Base-by-base conservation (phyloP, 345 rosid genomes). In the Jatropha curcas region DNA sequence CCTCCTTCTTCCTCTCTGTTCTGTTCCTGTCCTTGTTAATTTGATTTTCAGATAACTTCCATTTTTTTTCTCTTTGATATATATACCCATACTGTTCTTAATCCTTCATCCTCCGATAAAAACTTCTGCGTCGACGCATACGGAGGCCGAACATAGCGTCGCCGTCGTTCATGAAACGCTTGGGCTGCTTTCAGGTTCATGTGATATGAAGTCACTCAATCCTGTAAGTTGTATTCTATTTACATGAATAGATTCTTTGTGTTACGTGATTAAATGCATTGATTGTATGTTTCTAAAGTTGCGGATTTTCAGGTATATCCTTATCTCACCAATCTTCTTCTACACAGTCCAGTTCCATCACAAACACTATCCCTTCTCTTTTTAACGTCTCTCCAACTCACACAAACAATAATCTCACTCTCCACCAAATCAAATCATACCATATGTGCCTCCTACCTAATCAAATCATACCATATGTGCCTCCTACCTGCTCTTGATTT, bases 151-250 rank as follows among this genome's bases (percentile, higher is more conserved):
- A 64, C 11, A 13, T n/a, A 30, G 43, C 52, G 52, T 16, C 33
- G 60, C 14, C 60, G 71, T n/a, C 46, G 20, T 66, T 19, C 34
- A 4, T 46, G 12, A 60, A 19, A 7, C 24, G 52, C 65, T 17
- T 1, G 0, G 25, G 20, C n/a, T 31, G 41, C 59, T 20, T n/a
- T 67, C 45, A 28, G 37, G 37, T 68, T 68, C 48, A 35, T 17
- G 66, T 27, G 30, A 45, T 20, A 71, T 71, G 74, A 59, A 71
- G 74, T 43, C 56, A 14, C 31, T 6, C 43, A 27, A 16, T 71
- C 56, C 66, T 59, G 74, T 71, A 59, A 59, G 66, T 71, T 43
- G 10, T 39, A n/a, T n/a, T 56, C 19, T 51, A 9, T 53, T 33
- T 60, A 12, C 17, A 60, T 25, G 6, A 41, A 41, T n/a, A 41